Evolutionary conservation across 176 grass and related monocot species (phyloP), one percentile per base, ranked within the genome.

Genomic region (Stipa capillata): DNA sequence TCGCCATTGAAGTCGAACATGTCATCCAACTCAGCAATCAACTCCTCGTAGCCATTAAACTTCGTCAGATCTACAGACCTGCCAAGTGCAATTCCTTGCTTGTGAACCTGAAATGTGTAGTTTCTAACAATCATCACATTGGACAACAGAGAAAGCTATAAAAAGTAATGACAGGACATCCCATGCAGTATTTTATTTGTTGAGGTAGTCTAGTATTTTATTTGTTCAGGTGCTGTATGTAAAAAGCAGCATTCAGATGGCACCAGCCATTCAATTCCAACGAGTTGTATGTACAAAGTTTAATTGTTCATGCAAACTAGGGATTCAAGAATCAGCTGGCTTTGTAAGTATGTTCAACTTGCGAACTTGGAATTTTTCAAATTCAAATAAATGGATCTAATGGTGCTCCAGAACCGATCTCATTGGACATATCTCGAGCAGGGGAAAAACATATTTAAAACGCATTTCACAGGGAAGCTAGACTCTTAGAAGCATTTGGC

Each of bases 1-100:
- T 94, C 86, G 1, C 96, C 96, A 2, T 88, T 83, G 31, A 99
- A 99, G 45, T 99, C 90, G 70, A 99, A 99, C 92, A 99, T 99
- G 44, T 84, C 77, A 75, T 99, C 96, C 18, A 99, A 71, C 86
- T 99, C 96, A 71, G 80, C 77, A 3, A 90, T 49, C 33, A 99
- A 68, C 37, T 93, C 90, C 0, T 81, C 72, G 17, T 99, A 99
- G 59, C 73, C 67, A 47, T 79, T 87, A 34, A 99, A 99, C 83
- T 95, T 99, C 5, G 88, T 91, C 50, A 99, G 87, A 74, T 99
- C 92, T 54, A 99, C 90, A 43, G 96, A 99, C 66, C 96, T 91
- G 28, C 96, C 92, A 58, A 98, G 86, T 20, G 96, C 90, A 81
- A 94, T 94, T 73, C 96, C 96, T 79, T 98, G 96, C 83, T 93